A percentile compares a stretch with the other conserved stretches of the same genome.
Evolutionary conservation across 192 early-diverging fungal species (phyloP).

Genomic region (Backusella liffmaniae): DNA sequence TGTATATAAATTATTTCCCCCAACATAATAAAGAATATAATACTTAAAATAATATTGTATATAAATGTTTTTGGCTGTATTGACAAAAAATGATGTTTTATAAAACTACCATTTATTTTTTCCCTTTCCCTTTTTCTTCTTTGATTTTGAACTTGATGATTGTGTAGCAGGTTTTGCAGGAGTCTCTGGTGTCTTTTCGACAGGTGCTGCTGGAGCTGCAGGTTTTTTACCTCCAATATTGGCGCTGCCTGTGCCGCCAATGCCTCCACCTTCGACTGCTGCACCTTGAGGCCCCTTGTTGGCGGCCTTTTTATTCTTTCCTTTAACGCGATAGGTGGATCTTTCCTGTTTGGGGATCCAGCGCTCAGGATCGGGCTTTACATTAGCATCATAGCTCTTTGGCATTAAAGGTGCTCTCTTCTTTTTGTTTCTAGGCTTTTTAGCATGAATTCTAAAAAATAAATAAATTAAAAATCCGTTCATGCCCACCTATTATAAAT

Average conservation of each 20-base stretch:
- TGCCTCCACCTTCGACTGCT: conserved; percentile 62
- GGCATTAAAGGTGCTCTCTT: conserved; percentile 59
- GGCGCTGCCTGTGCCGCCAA: conserved; percentile 72
- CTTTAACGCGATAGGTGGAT: conserved; percentile 50
- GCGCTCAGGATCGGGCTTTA: conserved; percentile 63
- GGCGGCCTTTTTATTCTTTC: conserved; percentile 56
- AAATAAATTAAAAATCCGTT: not conserved
- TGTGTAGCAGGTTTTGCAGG: conserved; percentile 20
- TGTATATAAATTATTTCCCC: not conserved
- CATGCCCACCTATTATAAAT: not conserved
- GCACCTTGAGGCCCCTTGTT: conserved; percentile 65
- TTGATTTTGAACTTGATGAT: conserved; percentile 25
- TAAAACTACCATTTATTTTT: conserved; percentile 34
- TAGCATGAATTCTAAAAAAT: conserved; percentile 17
- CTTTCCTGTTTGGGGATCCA: conserved; percentile 72
- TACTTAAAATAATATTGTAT: not conserved
- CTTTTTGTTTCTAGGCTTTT: conserved; percentile 45
- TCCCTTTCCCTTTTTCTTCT: conserved; percentile 49
- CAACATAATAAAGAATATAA: not conserved
- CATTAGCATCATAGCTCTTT: conserved; percentile 53
- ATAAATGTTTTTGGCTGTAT: not conserved
- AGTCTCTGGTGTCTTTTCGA: conserved; percentile 9
- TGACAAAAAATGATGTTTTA: not conserved
- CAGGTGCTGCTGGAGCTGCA: conserved; percentile 4
- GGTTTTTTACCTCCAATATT: conserved; percentile 51